Conservation (phyloP, 331 rosid species). For the Saraca asoca region DNA sequence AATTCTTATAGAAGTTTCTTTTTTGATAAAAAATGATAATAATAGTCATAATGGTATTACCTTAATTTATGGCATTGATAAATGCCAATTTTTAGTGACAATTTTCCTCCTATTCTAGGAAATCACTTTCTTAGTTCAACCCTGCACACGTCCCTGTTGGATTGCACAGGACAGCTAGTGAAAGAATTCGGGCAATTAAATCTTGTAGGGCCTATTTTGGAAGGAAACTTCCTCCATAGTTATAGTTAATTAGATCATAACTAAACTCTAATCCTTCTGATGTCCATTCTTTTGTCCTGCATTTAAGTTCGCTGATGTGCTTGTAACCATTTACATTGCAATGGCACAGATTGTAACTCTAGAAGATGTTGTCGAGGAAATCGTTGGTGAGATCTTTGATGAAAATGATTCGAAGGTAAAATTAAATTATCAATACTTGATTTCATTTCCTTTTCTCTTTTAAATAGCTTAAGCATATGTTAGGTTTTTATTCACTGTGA, state of each 20-base stretch:
- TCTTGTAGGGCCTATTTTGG: conserved; percentile 10
- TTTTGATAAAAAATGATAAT: too few relatives aligned
- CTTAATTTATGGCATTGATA: too few relatives aligned
- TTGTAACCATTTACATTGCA: conserved; percentile 16
- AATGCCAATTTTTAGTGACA: too few relatives aligned
- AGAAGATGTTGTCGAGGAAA: conserved; percentile 98
- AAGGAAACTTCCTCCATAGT: conserved; percentile 8
- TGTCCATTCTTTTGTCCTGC: conserved; percentile 23
- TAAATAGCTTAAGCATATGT: conserved; percentile 3
- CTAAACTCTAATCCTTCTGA: conserved; percentile 9
- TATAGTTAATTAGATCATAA: conserved; percentile 21
- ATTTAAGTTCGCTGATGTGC: conserved; percentile 12
- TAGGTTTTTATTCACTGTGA: not conserved
- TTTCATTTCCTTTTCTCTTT: conserved; percentile 1
- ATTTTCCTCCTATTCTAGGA: not conserved
- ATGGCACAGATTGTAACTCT: conserved; percentile 77
- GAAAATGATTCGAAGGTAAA: conserved; percentile 96
- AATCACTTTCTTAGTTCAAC: conserved; percentile 8
- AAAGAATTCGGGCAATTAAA: conserved; percentile 13
- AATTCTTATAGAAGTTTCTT: too few relatives aligned
- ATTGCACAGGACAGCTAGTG: not conserved
- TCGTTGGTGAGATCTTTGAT: conserved; percentile 98
- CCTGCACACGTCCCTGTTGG: conserved; percentile 19
- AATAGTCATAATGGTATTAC: too few relatives aligned
- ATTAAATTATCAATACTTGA: conserved; percentile 22